Conservation (phyloP, 208 protist species). For the Angomonas deanei region DNA sequence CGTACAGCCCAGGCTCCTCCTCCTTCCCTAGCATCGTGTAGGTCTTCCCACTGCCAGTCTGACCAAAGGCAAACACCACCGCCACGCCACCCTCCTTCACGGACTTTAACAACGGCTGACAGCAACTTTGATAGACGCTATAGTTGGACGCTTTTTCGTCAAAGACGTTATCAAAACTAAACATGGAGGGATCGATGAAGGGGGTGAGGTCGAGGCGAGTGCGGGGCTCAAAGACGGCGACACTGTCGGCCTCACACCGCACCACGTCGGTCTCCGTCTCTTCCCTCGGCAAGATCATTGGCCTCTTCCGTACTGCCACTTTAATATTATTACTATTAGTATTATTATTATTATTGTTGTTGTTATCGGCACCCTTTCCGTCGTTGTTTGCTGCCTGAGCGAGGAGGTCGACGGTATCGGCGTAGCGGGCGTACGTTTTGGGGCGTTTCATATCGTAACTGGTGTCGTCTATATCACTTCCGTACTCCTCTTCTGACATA, state of each 20-base stretch:
- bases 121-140: slow-evolving; percentile 62
- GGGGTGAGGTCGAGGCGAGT: slow-evolving; percentile 91
- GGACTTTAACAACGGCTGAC: slow-evolving; percentile 54
- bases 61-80: slow-evolving; percentile 93
- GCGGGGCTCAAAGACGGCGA: slow-evolving; percentile 83
- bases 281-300: slow-evolving; percentile 44
- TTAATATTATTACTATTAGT: slow-evolving; percentile 20
- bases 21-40: slow-evolving; percentile 84
- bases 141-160: slow-evolving; percentile 51
- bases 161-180: slow-evolving; percentile 80
- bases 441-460: no score
- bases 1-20: slow-evolving; percentile 79
- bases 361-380: background rate
- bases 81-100: slow-evolving; percentile 59
- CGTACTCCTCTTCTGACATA: background rate
- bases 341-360: slow-evolving; percentile 6
- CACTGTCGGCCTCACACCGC: slow-evolving; percentile 33
- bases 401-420: background rate
- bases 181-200: slow-evolving; percentile 82
- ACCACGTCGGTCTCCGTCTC: slow-evolving; percentile 75
- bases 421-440: background rate
- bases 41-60: slow-evolving; percentile 94
- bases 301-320: slow-evolving; percentile 81
- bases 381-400: background rate
- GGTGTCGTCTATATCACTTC: no score